Evolutionary conservation across 2,329 filamentous ascomycete genomes (phyloP).

Genomic region (Rhinocladiella similis): DNA sequence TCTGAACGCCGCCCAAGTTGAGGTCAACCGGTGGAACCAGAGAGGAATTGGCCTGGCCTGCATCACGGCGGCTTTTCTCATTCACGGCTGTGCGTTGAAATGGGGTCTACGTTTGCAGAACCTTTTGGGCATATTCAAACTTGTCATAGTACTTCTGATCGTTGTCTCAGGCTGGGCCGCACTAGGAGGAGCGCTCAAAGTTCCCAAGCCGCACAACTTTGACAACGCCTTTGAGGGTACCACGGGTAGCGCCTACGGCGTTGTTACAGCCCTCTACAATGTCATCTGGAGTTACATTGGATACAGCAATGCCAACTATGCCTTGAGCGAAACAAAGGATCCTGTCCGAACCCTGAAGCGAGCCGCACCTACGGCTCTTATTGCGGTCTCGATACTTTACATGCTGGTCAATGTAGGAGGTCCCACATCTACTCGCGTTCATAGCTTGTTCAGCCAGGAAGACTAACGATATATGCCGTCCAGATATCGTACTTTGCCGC

Average conservation of each 20-base stretch:
- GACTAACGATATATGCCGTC: neutral
- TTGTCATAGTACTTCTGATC: slow-evolving; percentile 51
- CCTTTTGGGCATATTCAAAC: slow-evolving; percentile 50
- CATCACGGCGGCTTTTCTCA: slow-evolving; percentile 49
- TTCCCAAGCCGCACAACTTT: slow-evolving; percentile 34
- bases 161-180: slow-evolving; percentile 47
- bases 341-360: slow-evolving; percentile 60
- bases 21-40: slow-evolving; percentile 46
- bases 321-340: slow-evolving; percentile 58
- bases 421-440: neutral
- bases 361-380: slow-evolving; percentile 56
- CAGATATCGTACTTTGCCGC: slow-evolving; percentile 59
- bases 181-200: slow-evolving; percentile 39
- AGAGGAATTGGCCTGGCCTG: slow-evolving; percentile 50
- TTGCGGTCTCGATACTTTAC: slow-evolving; percentile 56
- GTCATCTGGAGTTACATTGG: slow-evolving; percentile 59
- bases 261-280: slow-evolving; percentile 55
- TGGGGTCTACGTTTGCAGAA: slow-evolving; percentile 52
- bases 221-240: slow-evolving; percentile 42
- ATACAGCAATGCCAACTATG: slow-evolving; percentile 58
- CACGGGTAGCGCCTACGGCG: slow-evolving; percentile 40
- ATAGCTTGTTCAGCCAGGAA: too few species aligned
- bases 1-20: slow-evolving; percentile 45
- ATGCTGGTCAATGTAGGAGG: slow-evolving; percentile 53
- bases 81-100: slow-evolving; percentile 49